Percentiles rank a stretch among this genome's conserved stretches.
These are phyloP conservation scores for Metroxylon sagu DNA, from an alignment of 176 grass and related monocot genomes.

Conservation along the genomic window DNA sequence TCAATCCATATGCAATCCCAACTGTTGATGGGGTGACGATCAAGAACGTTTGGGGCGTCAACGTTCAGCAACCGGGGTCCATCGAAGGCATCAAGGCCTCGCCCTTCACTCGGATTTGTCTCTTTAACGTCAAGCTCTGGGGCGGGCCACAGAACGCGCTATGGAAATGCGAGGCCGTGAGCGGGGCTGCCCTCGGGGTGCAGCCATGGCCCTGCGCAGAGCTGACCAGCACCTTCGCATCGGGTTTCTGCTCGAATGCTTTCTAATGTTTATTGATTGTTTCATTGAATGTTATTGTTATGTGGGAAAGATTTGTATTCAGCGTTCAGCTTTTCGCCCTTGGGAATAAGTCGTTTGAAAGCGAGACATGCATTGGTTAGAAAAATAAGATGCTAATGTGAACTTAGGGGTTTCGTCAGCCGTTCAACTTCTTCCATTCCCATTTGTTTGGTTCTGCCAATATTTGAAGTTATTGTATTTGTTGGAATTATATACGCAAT, in stretches of 20 bases:
- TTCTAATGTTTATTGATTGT: not conserved
- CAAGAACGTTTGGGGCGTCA: slow-evolving; percentile 17
- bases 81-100: slow-evolving; percentile 15
- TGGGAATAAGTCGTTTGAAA: too few relatives aligned
- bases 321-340: too few relatives aligned
- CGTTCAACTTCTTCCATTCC: too few relatives aligned
- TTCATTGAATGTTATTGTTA: too few relatives aligned
- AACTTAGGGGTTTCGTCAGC: too few relatives aligned
- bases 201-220: slow-evolving; percentile 8
- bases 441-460: too few relatives aligned
- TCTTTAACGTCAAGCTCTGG: slow-evolving; percentile 22
- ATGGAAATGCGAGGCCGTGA: slow-evolving; percentile 10
- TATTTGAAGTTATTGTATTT: too few relatives aligned
- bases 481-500: too few relatives aligned
- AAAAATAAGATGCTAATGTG: too few relatives aligned
- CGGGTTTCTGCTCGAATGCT: not conserved
- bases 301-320: too few relatives aligned
- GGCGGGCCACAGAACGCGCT: not conserved
- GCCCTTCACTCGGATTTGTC: slow-evolving; percentile 11
- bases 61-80: slow-evolving; percentile 11
- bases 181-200: slow-evolving; percentile 7
- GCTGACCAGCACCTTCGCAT: not conserved
- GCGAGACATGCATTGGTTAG: too few relatives aligned
- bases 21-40: slow-evolving; percentile 1
- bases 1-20: slow-evolving; percentile 10